phyloP scores from a whole-genome alignment of 345 rosid species.

The Boechera divaricarpa region DNA sequence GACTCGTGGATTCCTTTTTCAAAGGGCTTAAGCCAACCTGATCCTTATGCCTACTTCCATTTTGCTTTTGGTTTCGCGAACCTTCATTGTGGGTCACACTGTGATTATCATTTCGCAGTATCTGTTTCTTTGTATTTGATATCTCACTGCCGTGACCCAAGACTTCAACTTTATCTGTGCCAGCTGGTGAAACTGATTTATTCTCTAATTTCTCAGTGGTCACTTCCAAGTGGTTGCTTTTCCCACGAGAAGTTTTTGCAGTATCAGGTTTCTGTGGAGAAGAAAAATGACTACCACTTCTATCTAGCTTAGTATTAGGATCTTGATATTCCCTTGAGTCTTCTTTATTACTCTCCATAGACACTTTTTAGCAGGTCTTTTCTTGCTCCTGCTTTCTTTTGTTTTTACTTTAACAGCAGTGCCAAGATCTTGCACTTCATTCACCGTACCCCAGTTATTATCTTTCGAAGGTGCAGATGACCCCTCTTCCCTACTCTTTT shows the following conservation, averaged over 20 bases:
- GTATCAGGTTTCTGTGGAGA: slow-evolving; percentile 43
- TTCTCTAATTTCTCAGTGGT: slow-evolving; percentile 53
- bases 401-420: slow-evolving; percentile 50
- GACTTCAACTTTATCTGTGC: slow-evolving; percentile 53
- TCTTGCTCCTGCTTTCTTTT: slow-evolving; percentile 56
- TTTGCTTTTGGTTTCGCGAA: slow-evolving; percentile 54
- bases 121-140: slow-evolving; percentile 50
- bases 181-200: slow-evolving; percentile 52
- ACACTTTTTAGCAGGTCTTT: slow-evolving; percentile 48
- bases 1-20: slow-evolving; percentile 71
- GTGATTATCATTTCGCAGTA: slow-evolving; percentile 51
- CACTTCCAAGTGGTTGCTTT: slow-evolving; percentile 50
- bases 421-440: slow-evolving; percentile 46
- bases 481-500: slow-evolving; percentile 57
- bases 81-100: slow-evolving; percentile 56
- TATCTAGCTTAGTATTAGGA: slow-evolving; percentile 49
- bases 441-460: slow-evolving; percentile 46
- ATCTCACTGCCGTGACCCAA: slow-evolving; percentile 49
- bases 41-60: slow-evolving; percentile 61
- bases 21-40: slow-evolving; percentile 68
- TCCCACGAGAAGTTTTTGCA: slow-evolving; percentile 45
- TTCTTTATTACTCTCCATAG: slow-evolving; percentile 51
- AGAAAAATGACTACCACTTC: slow-evolving; percentile 46
- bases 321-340: slow-evolving; percentile 44
- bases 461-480: slow-evolving; percentile 65